Conservation (phyloP, 352 stramenopile genomes). For the Phytophthora pluvialis region DNA sequence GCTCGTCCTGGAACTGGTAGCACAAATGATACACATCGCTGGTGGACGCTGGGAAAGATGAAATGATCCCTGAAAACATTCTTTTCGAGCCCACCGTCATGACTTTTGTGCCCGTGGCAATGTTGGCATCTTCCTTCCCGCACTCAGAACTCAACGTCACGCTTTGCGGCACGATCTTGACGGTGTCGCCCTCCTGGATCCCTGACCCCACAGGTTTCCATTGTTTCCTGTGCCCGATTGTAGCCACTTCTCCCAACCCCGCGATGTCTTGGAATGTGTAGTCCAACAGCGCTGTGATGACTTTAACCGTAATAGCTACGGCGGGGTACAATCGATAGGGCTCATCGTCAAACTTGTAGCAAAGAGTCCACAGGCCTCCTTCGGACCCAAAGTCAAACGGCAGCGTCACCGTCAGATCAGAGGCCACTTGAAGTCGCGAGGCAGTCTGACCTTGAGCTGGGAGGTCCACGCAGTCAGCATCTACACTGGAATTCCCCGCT, state of each 20-base stretch:
- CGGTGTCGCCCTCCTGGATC: slow-evolving; percentile 45
- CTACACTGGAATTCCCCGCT: slow-evolving; percentile 8
- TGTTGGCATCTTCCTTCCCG: slow-evolving; percentile 43
- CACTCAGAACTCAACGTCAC: slow-evolving; percentile 58
- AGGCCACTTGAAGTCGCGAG: slow-evolving; percentile 43
- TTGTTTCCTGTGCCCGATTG: slow-evolving; percentile 51
- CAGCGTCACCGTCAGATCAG: slow-evolving; percentile 54
- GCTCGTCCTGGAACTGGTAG: slow-evolving; percentile 77
- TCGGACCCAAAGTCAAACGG: slow-evolving; percentile 61
- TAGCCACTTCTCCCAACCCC: slow-evolving; percentile 43
- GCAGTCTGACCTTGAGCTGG: slow-evolving; percentile 45
- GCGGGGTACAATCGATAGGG: slow-evolving; percentile 51
- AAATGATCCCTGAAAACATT: slow-evolving; percentile 51
- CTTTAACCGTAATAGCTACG: slow-evolving; percentile 56
- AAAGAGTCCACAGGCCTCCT: slow-evolving; percentile 54
- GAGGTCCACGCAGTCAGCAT: slow-evolving; percentile 46
- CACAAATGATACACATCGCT: slow-evolving; percentile 69
- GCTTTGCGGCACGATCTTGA: slow-evolving; percentile 63
- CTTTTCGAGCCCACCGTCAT: slow-evolving; percentile 47
- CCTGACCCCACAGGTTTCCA: slow-evolving; percentile 62
- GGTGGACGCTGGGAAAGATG: slow-evolving; percentile 38
- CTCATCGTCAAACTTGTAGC: slow-evolving; percentile 73
- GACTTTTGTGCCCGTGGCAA: slow-evolving; percentile 33
- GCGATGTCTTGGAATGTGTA: slow-evolving; percentile 37
- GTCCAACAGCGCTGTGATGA: slow-evolving; percentile 55